Conservation (phyloP, 345 rosid genomes). For the Gynandropsis gynandra region DNA sequence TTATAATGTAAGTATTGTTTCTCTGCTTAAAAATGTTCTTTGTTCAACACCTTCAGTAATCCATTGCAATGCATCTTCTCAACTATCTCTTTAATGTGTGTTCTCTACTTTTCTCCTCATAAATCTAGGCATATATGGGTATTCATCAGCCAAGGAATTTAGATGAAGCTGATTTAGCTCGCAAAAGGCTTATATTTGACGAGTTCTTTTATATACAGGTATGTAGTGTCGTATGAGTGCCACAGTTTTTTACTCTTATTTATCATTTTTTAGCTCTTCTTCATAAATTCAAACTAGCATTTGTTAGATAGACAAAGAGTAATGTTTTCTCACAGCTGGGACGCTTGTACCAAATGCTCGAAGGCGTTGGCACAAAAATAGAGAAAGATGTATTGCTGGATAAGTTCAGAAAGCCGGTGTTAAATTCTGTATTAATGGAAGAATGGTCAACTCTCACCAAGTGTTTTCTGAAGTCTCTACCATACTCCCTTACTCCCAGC, state of each 20-base stretch:
- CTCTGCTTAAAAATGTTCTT: slow-evolving; percentile 16
- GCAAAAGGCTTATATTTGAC: slow-evolving; percentile 84
- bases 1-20: slow-evolving; percentile 47
- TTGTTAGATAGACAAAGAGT: background rate
- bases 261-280: slow-evolving; percentile 15
- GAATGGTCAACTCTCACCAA: slow-evolving; percentile 76
- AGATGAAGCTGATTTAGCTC: slow-evolving; percentile 88
- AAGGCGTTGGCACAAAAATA: slow-evolving; percentile 63
- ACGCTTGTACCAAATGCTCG: slow-evolving; percentile 87
- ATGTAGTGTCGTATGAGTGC: slow-evolving; percentile 9
- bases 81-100: background rate
- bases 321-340: slow-evolving; percentile 54
- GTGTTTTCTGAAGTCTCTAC: slow-evolving; percentile 68
- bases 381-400: slow-evolving; percentile 79
- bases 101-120: slow-evolving; percentile 20
- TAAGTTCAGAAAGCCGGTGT: slow-evolving; percentile 58
- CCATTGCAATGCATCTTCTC: background rate
- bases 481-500: slow-evolving; percentile 83
- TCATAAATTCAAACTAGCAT: slow-evolving; percentile 6
- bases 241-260: slow-evolving; percentile 10
- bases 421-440: slow-evolving; percentile 45
- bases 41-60: slow-evolving; percentile 5
- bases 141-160: slow-evolving; percentile 78
- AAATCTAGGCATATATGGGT: slow-evolving; percentile 65
- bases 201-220: slow-evolving; percentile 97